Percentiles rank a stretch among this genome's conserved stretches.
Conservation (phyloP, 768 basidiomycete species). For the Gloeophyllum trabeum region DNA sequence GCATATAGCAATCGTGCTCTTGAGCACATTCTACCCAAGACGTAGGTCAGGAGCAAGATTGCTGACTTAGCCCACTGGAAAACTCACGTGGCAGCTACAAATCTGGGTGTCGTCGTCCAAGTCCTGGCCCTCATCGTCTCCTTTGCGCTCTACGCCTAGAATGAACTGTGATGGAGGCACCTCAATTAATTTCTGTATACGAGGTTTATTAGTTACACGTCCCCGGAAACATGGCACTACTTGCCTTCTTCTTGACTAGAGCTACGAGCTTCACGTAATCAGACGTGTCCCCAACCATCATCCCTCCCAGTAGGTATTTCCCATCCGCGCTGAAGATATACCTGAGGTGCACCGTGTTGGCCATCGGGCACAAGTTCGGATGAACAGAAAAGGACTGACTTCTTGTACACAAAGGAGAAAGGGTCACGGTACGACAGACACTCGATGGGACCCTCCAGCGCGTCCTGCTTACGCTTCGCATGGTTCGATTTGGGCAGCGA, state of each 20-base stretch:
- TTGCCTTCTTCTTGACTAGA: constrained; percentile 57
- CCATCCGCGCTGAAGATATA: constrained; percentile 67
- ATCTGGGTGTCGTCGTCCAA: constrained; percentile 64
- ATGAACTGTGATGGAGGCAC: constrained; percentile 59
- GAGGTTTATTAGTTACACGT: neutral
- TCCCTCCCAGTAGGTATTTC: constrained; percentile 61
- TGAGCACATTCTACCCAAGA: constrained; percentile 40
- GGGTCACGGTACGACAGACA: constrained; percentile 63
- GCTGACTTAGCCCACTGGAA: neutral
- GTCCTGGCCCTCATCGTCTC: constrained; percentile 48
- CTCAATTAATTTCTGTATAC: constrained; percentile 57
- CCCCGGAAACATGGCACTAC: constrained; percentile 1
- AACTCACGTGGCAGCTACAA: constrained; percentile 52
- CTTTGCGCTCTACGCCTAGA: constrained; percentile 36
- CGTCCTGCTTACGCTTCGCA: constrained; percentile 17
- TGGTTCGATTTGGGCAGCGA: too few species aligned
- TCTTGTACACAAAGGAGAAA: constrained; percentile 63
- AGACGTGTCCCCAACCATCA: constrained; percentile 68
- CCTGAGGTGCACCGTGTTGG: constrained; percentile 10
- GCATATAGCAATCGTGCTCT: constrained; percentile 40
- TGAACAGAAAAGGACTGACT: constrained; percentile 17
- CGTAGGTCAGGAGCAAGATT: neutral
- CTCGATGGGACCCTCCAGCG: constrained; percentile 33
- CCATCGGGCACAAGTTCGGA: neutral
- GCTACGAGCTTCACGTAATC: constrained; percentile 63